Base-by-base conservation (phyloP, 495 filamentous ascomycete species). In the Penicillium arizonense region DNA sequence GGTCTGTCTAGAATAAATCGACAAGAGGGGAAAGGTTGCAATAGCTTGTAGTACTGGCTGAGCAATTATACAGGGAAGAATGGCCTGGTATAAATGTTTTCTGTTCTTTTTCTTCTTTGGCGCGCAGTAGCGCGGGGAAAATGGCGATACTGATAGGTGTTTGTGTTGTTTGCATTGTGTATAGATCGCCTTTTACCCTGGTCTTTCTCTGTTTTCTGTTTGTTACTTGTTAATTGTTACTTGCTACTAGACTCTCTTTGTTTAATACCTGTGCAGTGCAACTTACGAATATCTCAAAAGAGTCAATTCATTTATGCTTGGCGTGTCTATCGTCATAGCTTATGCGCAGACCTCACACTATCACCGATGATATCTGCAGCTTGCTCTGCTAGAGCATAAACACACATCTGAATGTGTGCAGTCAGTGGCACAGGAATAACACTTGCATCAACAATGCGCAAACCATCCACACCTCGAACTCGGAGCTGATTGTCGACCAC, bases 391-490 rank as follows among this genome's bases (percentile, higher is more conserved):
- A 73, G 38, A 10, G 73, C 71, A 61, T 72, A 76, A 6, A 63
- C 21, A 5, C 60, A 38, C 3, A 63, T 63, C 47, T 74, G 70
- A 12, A 64, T 55, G 44, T 73, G 68, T 5, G 55, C 71, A 6
- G 64, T 61, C 12, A 73, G 37, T 4, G 63, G 30, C 3, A 68
- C 42, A 0, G 71, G 73, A 34, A 75, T 63, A 0, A 77, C 66
- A 39, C 74, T 73, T 0, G 71, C 67, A 48, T 77, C 70, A 0
- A 68, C 62, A 18, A 76, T 65, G 23, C 71, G 53, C n/a, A 77
- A 49, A 4, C 62, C 61, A 18, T 68, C 45, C 3, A 77, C 66
- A 0, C 73, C 75, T 11, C 58, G 57, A 10, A 77, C 68, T 2
- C 57, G 62, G 1, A 76, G 54, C n/a, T 69, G 39, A 1, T 58